These are phyloP conservation scores for Lunularia cruciata DNA, from an alignment of 225 moss, liverwort and hornwort species.

Conservation along the genomic window DNA sequence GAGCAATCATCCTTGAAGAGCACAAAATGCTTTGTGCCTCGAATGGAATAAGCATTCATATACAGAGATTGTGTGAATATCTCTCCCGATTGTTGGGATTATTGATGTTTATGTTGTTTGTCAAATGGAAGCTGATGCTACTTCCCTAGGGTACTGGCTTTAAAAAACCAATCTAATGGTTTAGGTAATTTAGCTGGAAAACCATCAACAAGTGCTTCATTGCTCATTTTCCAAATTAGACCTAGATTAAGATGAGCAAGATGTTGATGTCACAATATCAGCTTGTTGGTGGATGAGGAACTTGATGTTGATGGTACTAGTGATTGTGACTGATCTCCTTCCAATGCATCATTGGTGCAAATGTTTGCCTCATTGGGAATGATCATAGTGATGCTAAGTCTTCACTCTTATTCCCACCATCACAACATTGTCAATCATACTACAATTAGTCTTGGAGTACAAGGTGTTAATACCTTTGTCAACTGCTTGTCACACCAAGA, in stretches of 20 bases:
- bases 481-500: conserved; percentile 1
- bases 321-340: neutral
- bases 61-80: conserved; percentile 7
- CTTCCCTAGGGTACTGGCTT: conserved; percentile 10
- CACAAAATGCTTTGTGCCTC: conserved; percentile 8
- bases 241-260: too few species aligned
- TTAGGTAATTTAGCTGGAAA: neutral
- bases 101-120: neutral
- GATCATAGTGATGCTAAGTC: neutral
- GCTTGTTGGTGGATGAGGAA: too few species aligned
- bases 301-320: neutral
- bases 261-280: conserved; percentile 16
- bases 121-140: neutral
- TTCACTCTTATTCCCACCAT: neutral
- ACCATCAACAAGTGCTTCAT: neutral
- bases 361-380: too few species aligned
- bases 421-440: conserved; percentile 6
- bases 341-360: neutral
- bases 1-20: too few species aligned
- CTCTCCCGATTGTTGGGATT: neutral
- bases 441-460: neutral
- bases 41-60: conserved; percentile 9
- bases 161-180: neutral
- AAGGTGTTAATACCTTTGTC: too few species aligned
- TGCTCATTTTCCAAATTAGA: neutral